These are phyloP conservation scores for Penicillium maclennaniae DNA, from an alignment of 495 filamentous ascomycete genomes.

Conservation along the genomic window DNA sequence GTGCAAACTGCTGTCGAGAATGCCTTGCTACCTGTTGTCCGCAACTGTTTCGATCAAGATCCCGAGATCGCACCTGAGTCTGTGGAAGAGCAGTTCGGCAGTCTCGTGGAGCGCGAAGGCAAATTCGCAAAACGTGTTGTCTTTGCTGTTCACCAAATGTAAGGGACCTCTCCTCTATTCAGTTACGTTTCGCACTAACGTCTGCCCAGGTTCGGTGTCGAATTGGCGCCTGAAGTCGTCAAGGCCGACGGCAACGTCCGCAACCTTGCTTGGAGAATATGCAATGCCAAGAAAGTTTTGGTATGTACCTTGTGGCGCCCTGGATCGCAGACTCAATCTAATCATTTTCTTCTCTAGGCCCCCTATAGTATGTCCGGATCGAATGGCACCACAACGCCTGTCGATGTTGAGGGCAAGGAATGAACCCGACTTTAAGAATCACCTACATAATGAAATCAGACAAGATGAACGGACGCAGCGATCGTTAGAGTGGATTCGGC, in stretches of 20 bases:
- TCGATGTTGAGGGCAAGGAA: slow-evolving; percentile 32
- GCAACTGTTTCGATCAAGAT: slow-evolving; percentile 89
- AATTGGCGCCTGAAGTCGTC: slow-evolving; percentile 90
- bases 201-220: slow-evolving; percentile 72
- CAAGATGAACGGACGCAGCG: neutral
- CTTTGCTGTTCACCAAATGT: slow-evolving; percentile 93
- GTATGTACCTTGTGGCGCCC: slow-evolving; percentile 50
- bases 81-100: slow-evolving; percentile 77
- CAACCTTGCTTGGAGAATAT: slow-evolving; percentile 92
- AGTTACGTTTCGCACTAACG: slow-evolving; percentile 6
- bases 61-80: slow-evolving; percentile 84
- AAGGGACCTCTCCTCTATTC: slow-evolving; percentile 12
- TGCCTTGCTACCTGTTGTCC: slow-evolving; percentile 74
- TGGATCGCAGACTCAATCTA: neutral
- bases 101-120: slow-evolving; percentile 74
- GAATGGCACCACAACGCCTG: slow-evolving; percentile 41
- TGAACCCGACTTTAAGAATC: neutral
- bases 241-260: slow-evolving; percentile 86
- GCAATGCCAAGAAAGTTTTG: slow-evolving; percentile 89
- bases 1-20: slow-evolving; percentile 62
- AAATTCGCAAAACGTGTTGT: slow-evolving; percentile 88
- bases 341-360: slow-evolving; percentile 26
- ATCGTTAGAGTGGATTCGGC: neutral
- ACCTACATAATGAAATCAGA: neutral
- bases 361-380: slow-evolving; percentile 48